A percentile compares a stretch with the other conserved stretches of the same genome.
Evolutionary conservation across 768 basidiomycete species (phyloP).

Genomic region (Austroboletus festivus): DNA sequence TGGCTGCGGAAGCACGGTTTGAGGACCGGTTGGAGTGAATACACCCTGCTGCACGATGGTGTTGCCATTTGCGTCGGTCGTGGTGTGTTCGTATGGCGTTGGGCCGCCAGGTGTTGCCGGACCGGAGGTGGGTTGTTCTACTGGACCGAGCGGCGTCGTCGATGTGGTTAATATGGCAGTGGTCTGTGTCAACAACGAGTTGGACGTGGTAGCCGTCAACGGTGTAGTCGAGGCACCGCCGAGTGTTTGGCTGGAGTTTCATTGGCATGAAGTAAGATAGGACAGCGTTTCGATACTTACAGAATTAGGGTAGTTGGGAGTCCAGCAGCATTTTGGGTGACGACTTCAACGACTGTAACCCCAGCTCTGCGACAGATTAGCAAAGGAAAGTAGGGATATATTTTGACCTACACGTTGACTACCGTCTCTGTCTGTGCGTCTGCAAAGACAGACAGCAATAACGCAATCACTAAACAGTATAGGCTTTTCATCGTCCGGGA

Average conservation of each 20-base stretch:
- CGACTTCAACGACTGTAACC: constrained; percentile 47
- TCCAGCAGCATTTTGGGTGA: constrained; percentile 41
- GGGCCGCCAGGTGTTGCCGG: constrained; percentile 41
- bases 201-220: constrained; percentile 19
- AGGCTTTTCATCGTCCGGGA: constrained; percentile 17
- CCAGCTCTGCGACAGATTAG: constrained; percentile 41
- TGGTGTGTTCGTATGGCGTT: constrained; percentile 52
- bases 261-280: constrained; percentile 6
- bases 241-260: constrained; percentile 12
- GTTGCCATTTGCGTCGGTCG: constrained; percentile 34
- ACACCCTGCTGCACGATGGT: constrained; percentile 17
- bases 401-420: constrained; percentile 42
- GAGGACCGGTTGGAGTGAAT: constrained; percentile 34
- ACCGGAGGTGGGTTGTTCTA: constrained; percentile 49
- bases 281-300: constrained; percentile 30
- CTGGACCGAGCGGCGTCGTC: constrained; percentile 33
- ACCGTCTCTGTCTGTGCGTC: constrained; percentile 49
- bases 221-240: constrained; percentile 3
- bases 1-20: constrained; percentile 22
- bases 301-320: constrained; percentile 40
- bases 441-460: constrained; percentile 17
- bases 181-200: constrained; percentile 10
- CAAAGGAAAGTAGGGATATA: not conserved
- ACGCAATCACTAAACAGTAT: constrained; percentile 9
- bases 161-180: constrained; percentile 22